These are phyloP conservation scores for Globisporangium cylindrosporum DNA, from an alignment of 352 stramenopile genomes.

Conservation along the genomic window DNA sequence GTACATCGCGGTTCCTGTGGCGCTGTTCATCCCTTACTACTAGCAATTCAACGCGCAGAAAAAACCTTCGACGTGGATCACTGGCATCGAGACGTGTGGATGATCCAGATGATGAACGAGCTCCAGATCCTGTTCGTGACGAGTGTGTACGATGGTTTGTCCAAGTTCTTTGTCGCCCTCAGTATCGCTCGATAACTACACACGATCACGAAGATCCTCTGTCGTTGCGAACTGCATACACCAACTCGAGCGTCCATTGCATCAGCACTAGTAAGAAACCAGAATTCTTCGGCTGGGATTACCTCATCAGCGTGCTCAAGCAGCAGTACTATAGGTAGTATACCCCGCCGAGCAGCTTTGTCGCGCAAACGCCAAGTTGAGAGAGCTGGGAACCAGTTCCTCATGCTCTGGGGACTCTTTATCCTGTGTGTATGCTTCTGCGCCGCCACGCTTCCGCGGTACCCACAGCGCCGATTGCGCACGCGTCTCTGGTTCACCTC, in stretches of 20 bases:
- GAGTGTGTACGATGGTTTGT: slow-evolving; percentile 27
- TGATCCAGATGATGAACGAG: slow-evolving; percentile 30
- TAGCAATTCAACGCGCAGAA: slow-evolving; percentile 16
- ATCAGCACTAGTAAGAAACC: neutral
- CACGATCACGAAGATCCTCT: slow-evolving; percentile 26
- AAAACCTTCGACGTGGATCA: slow-evolving; percentile 21
- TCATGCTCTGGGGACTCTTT: slow-evolving; percentile 23
- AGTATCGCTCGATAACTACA: slow-evolving; percentile 24
- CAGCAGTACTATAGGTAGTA: neutral
- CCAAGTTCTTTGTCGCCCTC: slow-evolving; percentile 27
- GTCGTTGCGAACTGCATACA: neutral
- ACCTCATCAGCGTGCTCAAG: neutral
- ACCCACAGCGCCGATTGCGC: slow-evolving; percentile 30
- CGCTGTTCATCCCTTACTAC: slow-evolving; percentile 24
- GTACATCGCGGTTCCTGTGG: slow-evolving; percentile 24
- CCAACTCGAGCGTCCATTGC: neutral
- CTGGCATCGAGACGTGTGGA: slow-evolving; percentile 31
- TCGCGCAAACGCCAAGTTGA: slow-evolving; percentile 7
- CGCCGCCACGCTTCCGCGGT: slow-evolving; percentile 17
- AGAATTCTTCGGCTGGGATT: too few relatives aligned
- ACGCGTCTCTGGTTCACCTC: slow-evolving; percentile 7
- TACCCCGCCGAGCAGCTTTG: neutral
- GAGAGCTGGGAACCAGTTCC: slow-evolving; percentile 18
- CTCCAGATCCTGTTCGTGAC: slow-evolving; percentile 32
- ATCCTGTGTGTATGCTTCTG: slow-evolving; percentile 24